Evolutionary conservation across 257 asterid species (phyloP).

Genomic region (Dorcoceras hygrometricum): DNA sequence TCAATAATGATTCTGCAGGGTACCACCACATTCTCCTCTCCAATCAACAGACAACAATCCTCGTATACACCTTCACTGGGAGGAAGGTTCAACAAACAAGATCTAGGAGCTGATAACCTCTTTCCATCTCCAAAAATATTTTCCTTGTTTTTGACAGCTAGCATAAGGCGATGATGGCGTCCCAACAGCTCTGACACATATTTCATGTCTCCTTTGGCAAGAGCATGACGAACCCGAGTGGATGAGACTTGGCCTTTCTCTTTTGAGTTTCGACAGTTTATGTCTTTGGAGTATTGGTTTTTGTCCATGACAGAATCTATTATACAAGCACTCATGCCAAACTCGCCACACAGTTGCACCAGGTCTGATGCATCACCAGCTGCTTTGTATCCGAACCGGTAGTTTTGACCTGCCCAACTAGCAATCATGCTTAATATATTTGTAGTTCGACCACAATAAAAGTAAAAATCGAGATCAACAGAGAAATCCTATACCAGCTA

Average conservation of each 20-base stretch:
- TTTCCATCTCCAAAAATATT: slow-evolving; percentile 30
- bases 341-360: slow-evolving; percentile 60
- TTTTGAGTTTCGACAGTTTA: slow-evolving; percentile 34
- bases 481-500: slow-evolving; percentile 57
- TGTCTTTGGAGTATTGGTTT: slow-evolving; percentile 37
- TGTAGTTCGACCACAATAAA: slow-evolving; percentile 8
- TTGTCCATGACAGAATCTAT: slow-evolving; percentile 82
- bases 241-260: slow-evolving; percentile 96
- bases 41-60: slow-evolving; percentile 57
- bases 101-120: slow-evolving; percentile 53
- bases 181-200: slow-evolving; percentile 85
- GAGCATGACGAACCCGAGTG: slow-evolving; percentile 85
- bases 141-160: slow-evolving; percentile 35
- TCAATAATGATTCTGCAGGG: slow-evolving; percentile 67
- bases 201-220: slow-evolving; percentile 71
- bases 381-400: slow-evolving; percentile 90
- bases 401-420: slow-evolving; percentile 67
- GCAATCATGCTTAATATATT: slow-evolving; percentile 6
- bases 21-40: slow-evolving; percentile 37
- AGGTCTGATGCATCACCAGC: slow-evolving; percentile 74
- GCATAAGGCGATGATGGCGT: slow-evolving; percentile 70
- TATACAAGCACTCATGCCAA: slow-evolving; percentile 64
- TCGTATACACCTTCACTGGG: slow-evolving; percentile 73
- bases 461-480: slow-evolving; percentile 9
- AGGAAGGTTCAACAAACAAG: slow-evolving; percentile 83